These are phyloP conservation scores for Boletus insuetus DNA, from an alignment of 768 basidiomycete species.

Conservation along the genomic window DNA sequence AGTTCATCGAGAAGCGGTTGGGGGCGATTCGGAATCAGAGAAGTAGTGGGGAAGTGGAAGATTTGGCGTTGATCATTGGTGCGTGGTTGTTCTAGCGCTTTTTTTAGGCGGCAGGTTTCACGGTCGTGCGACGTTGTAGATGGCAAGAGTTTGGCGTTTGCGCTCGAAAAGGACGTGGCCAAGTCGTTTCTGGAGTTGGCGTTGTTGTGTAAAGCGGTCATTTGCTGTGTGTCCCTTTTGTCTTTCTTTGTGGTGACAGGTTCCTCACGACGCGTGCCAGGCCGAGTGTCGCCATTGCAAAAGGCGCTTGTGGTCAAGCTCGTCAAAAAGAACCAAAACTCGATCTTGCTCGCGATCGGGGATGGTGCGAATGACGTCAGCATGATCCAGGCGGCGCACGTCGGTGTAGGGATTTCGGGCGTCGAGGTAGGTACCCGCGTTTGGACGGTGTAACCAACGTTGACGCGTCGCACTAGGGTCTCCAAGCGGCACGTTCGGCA, in stretches of 20 bases:
- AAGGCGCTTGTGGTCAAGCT: slow-evolving; percentile 97
- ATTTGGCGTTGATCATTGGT: slow-evolving; percentile 95
- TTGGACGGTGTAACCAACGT: no score
- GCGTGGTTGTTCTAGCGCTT: slow-evolving; percentile 13
- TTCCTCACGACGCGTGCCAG: slow-evolving; percentile 25
- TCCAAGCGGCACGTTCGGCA: slow-evolving; percentile 97
- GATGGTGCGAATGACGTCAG: slow-evolving; percentile 98
- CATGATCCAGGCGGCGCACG: slow-evolving; percentile 99
- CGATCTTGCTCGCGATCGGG: slow-evolving; percentile 94
- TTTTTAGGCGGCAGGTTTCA: no score
- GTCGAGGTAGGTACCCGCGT: slow-evolving; percentile 59
- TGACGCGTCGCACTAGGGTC: slow-evolving; percentile 50
- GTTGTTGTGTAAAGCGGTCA: slow-evolving; percentile 97
- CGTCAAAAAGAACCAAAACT: slow-evolving; percentile 95
- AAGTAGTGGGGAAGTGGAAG: slow-evolving; percentile 88
- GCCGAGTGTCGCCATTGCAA: slow-evolving; percentile 96
- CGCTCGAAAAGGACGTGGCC: slow-evolving; percentile 89
- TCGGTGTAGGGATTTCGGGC: slow-evolving; percentile 96
- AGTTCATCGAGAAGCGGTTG: slow-evolving; percentile 85
- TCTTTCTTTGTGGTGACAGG: no score
- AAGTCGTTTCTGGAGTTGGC: slow-evolving; percentile 92
- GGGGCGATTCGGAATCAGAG: slow-evolving; percentile 92
- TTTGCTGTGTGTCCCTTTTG: slow-evolving; percentile 70
- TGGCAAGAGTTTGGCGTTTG: slow-evolving; percentile 91
- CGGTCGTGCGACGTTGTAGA: slow-evolving; percentile 44